phyloP scores from a whole-genome alignment of 305 asterid species.

The Solanum hybrid region DNA sequence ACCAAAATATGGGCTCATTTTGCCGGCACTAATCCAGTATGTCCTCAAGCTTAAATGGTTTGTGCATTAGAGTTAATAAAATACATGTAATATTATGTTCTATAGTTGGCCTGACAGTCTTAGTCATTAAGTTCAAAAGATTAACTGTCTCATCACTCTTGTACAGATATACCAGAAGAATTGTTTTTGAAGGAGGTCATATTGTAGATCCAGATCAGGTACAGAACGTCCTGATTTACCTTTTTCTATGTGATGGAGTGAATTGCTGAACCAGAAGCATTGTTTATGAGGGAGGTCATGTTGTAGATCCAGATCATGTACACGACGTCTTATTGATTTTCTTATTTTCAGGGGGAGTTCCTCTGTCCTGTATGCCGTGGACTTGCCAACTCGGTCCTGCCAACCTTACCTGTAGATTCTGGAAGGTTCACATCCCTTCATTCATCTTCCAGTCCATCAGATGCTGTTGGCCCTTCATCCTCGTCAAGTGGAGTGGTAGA shows the following conservation, averaged over 20 bases:
- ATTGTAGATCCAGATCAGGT: constrained; percentile 97
- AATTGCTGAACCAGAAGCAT: constrained; percentile 44
- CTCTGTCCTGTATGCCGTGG: constrained; percentile 99
- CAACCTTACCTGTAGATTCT: constrained; percentile 43
- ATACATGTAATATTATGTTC: not conserved
- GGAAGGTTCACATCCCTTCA: constrained; percentile 22
- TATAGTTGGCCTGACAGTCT: not conserved
- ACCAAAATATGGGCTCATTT: too few species aligned
- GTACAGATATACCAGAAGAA: constrained; percentile 62
- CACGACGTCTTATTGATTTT: not conserved
- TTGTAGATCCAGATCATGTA: constrained; percentile 96
- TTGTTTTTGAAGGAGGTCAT: constrained; percentile 92
- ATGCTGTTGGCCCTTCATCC: constrained; percentile 22
- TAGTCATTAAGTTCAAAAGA: not conserved
- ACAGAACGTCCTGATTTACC: constrained; percentile 11
- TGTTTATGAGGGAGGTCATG: constrained; percentile 88
- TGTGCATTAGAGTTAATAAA: not conserved
- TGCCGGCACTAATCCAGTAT: not conserved
- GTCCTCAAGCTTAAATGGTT: not conserved
- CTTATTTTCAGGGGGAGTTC: constrained; percentile 74
- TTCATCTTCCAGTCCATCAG: constrained; percentile 20
- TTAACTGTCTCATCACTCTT: not conserved
- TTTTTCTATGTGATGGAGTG: constrained; percentile 12
- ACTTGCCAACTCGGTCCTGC: constrained; percentile 76
- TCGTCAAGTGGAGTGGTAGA: constrained; percentile 21